Base-by-base conservation (phyloP, 768 basidiomycete species). In the Panus rudis region DNA sequence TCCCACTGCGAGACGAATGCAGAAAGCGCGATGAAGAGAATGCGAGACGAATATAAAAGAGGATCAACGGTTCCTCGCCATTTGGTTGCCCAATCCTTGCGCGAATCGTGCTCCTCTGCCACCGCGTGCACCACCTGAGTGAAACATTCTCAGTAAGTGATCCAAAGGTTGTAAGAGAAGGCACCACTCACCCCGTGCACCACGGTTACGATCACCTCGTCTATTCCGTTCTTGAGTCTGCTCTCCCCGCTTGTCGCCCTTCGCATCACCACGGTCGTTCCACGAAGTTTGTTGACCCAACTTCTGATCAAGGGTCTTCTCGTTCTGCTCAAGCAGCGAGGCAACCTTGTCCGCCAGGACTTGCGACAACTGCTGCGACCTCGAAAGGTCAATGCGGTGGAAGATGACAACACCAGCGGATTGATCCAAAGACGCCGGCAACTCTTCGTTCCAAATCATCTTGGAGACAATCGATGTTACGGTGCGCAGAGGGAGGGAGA, bases 401-500 rank as follows among this genome's bases (percentile, higher is more conserved):
- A 98, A 92, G 35, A 94, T 82, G 43, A 99, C 76, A 32, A 94
- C 92, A 27, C 81, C 84, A 19, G 82, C 82, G 14, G 89, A 83
- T 59, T 89, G 91, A 61, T 98, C 96, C 42, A 98, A 72, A 13
- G 92, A 93, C 3, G 94, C 96, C 1, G 85, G 73, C 10, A 99
- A 71, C 58, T 97, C 92, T 56, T 97, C 96, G 56, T 76, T 91
- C 91, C 93, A 97, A 54, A 98, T 96, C 96, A 99, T 97, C 65
- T 92, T 90, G 21, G 90, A 93, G 30, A 97, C 87, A 52, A 96
- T 80, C 11, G 92, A 91, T 6, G 84, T 91, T 4, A 97, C 90
- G 4, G 81, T 69, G 31, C 84, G 77, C 38, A 83, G 64, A 3
- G 93, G 76, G 23, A 98, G 71, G 7, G 81, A 82, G 69, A 98